Conservation (phyloP, 1,284 basidiomycete genomes). For the Marasmius oreades region DNA sequence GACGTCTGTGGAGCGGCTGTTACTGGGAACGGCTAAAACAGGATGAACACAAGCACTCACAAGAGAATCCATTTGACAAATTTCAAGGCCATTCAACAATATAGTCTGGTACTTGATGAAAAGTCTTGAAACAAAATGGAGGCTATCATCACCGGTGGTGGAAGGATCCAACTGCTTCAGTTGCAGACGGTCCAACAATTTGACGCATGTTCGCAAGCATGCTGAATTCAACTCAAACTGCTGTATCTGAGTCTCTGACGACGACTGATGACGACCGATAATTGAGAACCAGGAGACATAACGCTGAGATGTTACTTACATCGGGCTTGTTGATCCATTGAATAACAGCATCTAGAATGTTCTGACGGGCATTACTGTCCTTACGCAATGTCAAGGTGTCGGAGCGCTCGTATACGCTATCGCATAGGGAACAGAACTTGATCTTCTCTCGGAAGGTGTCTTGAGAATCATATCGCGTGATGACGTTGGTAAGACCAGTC, state of each 20-base stretch:
- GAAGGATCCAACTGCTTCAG: conserved; percentile 57
- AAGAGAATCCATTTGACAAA: conserved; percentile 40
- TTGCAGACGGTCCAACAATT: conserved; percentile 73
- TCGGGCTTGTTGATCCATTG: conserved; percentile 64
- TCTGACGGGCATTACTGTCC: conserved; percentile 64
- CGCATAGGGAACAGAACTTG: conserved; percentile 75
- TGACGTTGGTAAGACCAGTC: conserved; percentile 60
- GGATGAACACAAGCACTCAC: conserved; percentile 33
- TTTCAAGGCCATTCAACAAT: conserved; percentile 60
- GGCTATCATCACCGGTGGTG: conserved; percentile 59
- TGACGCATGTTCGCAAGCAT: conserved; percentile 69
- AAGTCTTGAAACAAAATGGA: conserved; percentile 69
- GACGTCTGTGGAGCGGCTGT: conserved; percentile 30
- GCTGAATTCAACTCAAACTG: conserved; percentile 70
- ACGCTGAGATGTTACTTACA: conserved; percentile 33
- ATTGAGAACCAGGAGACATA: neutral
- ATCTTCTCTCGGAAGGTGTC: conserved; percentile 62
- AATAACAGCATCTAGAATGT: conserved; percentile 69
- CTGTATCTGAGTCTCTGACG: conserved; percentile 13
- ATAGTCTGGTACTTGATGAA: conserved; percentile 76
- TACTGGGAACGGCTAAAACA: conserved; percentile 1
- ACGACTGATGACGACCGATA: conserved; percentile 5
- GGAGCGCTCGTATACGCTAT: conserved; percentile 60
- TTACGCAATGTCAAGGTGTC: conserved; percentile 64
- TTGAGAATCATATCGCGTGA: conserved; percentile 58